These are phyloP conservation scores for Trichosporon sp. DNA, from an alignment of 1,284 basidiomycete species.

Conservation along the genomic window DNA sequence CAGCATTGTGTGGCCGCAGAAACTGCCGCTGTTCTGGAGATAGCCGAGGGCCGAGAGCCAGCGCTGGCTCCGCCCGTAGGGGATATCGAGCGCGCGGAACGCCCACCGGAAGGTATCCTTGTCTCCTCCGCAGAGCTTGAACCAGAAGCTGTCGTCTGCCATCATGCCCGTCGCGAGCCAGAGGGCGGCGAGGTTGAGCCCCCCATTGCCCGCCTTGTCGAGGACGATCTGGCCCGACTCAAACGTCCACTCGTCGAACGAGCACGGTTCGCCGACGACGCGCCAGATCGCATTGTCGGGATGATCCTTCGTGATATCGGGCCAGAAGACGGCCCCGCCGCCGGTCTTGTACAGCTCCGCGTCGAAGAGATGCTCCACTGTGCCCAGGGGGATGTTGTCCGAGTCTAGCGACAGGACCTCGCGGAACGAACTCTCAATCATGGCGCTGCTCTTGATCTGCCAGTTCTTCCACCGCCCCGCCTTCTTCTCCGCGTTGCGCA, in stretches of 20 bases:
- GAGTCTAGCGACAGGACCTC: conserved; percentile 58
- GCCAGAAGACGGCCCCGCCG: conserved; percentile 60
- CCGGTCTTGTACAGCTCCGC: conserved; percentile 48
- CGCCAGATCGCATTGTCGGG: conserved; percentile 60
- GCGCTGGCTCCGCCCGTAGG: conserved; percentile 53
- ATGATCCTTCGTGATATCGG: conserved; percentile 59
- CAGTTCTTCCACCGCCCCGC: conserved; percentile 45
- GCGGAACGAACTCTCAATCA: conserved; percentile 57
- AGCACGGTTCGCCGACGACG: conserved; percentile 57
- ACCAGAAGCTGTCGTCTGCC: conserved; percentile 57
- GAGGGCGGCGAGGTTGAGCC: conserved; percentile 59
- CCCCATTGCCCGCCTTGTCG: conserved; percentile 58
- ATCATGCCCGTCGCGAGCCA: conserved; percentile 52
- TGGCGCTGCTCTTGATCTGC: conserved; percentile 59
- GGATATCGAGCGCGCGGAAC: conserved; percentile 55
- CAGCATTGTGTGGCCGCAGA: conserved; percentile 57
- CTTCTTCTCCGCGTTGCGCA: conserved; percentile 43
- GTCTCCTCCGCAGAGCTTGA: conserved; percentile 57
- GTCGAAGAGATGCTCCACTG: conserved; percentile 57
- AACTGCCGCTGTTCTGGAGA: conserved; percentile 45
- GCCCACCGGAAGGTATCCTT: conserved; percentile 60
- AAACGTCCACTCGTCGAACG: conserved; percentile 51
- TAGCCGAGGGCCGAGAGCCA: conserved; percentile 57
- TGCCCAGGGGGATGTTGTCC: conserved; percentile 58
- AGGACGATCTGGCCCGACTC: conserved; percentile 59